Evolutionary conservation across 495 filamentous ascomycete species (phyloP), one percentile per base, ranked within the genome.

Genomic region (Penicillium lividum): DNA sequence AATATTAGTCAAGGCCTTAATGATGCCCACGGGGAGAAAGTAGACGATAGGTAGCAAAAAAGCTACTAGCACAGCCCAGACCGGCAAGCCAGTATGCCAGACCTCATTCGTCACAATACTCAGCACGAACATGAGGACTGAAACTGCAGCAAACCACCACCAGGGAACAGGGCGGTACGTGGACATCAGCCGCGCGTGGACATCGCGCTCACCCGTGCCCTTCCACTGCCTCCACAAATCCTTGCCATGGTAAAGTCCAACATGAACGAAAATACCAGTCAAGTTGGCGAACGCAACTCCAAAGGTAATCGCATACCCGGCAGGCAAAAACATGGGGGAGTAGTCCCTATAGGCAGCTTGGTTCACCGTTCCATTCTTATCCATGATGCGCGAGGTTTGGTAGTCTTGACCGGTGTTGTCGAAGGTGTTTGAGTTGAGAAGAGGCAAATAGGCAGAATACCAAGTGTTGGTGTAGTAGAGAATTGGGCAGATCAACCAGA

Each of bases 401-500:
- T 82, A 82, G 11, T 61, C 54, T 0, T 56, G 58, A 10, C 77
- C 80, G 1, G 67, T 74, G 46, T 78, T 76, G 65, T 81, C 80
- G 34, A 78, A 81, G 1, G 74, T 81, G 28, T 75, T 76, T 7
- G 76, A 68, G 47, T 76, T 76, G 43, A 79, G 73, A 29, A 82
- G 66, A 0, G 80, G 79, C n/a, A 75, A 63, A 58, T 73, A 79
- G 28, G 78, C 70, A 13, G 79, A 77, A 59, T 86, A 86, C 87
- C 86, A 89, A 1, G 80, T 76, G n/a, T 86, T 86, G 22, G 80
- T 81, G 64, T 86, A 91, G 62, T 89, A 87, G 6, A 89, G 49
- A 3, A 93, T 80, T 7, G 92, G 92, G 11, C 90, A 91, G 31
- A 93, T 76, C 36, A 96, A 77, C 91, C 91, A 96, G 87, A 93